Base-by-base conservation (phyloP, 768 basidiomycete species). In the Boletellus sp. region DNA sequence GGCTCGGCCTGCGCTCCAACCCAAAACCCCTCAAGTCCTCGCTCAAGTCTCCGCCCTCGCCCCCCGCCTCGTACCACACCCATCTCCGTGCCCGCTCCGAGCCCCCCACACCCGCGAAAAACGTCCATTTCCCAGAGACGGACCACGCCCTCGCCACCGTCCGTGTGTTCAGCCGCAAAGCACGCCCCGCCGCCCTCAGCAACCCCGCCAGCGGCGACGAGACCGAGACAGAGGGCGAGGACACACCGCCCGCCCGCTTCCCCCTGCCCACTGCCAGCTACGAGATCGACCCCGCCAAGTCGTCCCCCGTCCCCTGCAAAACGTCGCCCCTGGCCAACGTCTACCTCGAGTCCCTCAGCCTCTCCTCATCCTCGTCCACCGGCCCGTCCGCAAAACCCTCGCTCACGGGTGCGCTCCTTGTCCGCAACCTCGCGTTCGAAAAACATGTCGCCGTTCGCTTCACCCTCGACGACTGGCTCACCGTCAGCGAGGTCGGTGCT, bases 391-490 rank as follows among this genome's bases (percentile, higher is more conserved):
- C 17, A 12, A 58, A 61, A 63, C 36, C 69, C 53, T 6, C 65
- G 71, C 76, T 96, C 13, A 72, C 76, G 2, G 95, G 95, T 6
- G 81, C 87, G 8, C 70, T 96, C 48, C 78, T 91, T 42, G 91
- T 93, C 17, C 80, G 85, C 56, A 97, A 98, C 65, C 57, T 96
- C 46, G 74, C 88, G 0, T 98, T 88, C 54, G 84, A 89, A 66
- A 98, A 98, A 70, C 75, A 79, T 45, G 85, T 97, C 40, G 83
- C 80, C 0, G 77, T 96, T 1, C 75, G 94, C 1, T 98, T 94
- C 66, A 97, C 95, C 2, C 74, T 95, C 41, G 95, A 97, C 67
- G 83, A 87, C 42, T 98, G 95, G 95, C 82, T 87, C 54, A 98
- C 94, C 3, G 89, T 90, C 1, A 85, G 83, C 37, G 95, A 98